phyloP scores from a whole-genome alignment of 176 grass and related monocot species.

The Ensete ventricosum region DNA sequence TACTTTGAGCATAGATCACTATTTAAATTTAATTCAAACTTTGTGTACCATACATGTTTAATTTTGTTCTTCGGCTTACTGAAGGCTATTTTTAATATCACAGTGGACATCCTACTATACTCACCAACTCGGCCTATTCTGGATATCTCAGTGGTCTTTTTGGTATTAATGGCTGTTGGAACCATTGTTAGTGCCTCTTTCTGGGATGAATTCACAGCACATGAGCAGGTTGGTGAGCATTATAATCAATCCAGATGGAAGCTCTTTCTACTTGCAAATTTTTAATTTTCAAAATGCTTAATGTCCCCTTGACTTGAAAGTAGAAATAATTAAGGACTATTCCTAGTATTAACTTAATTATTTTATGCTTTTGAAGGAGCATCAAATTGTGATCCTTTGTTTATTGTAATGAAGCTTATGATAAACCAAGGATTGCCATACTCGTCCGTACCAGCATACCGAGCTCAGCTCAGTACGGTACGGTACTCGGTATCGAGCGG shows the following conservation, averaged over 20 bases:
- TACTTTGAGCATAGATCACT: neutral
- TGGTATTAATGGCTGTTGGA: conserved; percentile 81
- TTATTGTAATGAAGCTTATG: neutral
- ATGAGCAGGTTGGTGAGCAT: conserved; percentile 36
- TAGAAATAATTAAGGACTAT: neutral
- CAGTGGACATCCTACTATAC: conserved; percentile 59
- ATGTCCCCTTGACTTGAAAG: neutral
- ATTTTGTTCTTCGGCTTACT: neutral
- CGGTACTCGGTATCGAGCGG: too few species aligned
- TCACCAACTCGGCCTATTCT: conserved; percentile 38
- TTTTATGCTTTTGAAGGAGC: neutral
- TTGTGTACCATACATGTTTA: neutral
- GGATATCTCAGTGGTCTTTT: conserved; percentile 46
- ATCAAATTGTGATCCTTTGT: neutral
- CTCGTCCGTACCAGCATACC: too few species aligned
- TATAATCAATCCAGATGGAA: neutral
- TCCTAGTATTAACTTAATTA: neutral
- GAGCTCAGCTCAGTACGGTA: too few species aligned
- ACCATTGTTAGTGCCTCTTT: conserved; percentile 50
- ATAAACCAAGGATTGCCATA: too few species aligned
- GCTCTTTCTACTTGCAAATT: neutral
- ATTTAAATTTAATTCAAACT: neutral
- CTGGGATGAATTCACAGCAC: conserved; percentile 43
- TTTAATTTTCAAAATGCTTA: neutral
- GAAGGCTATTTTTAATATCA: conserved; percentile 4